These are phyloP conservation scores for Castanospermum australe DNA, from an alignment of 306 rosid genomes.

Conservation along the genomic window DNA sequence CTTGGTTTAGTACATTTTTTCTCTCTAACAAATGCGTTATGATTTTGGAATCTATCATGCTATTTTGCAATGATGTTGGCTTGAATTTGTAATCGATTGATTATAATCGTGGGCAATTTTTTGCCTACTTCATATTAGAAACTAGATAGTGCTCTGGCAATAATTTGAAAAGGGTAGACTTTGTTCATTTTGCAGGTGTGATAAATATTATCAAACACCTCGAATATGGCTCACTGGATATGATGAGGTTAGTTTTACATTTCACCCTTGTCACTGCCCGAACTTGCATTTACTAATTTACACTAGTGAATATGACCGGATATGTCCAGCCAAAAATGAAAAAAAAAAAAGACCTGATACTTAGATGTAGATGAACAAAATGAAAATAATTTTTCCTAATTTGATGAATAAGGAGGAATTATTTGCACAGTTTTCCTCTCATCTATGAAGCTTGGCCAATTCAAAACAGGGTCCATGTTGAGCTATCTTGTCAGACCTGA, in stretches of 20 bases:
- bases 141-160: not conserved
- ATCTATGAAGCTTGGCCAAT: too few species aligned
- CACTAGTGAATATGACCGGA: not conserved
- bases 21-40: not conserved
- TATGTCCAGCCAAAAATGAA: not conserved
- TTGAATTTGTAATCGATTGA: too few species aligned
- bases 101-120: too few species aligned
- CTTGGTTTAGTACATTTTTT: too few species aligned
- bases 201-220: slow-evolving; percentile 78
- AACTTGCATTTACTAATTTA: not conserved
- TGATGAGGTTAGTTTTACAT: slow-evolving; percentile 53
- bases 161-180: not conserved
- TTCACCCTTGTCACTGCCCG: not conserved
- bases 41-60: not conserved
- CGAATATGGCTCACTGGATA: slow-evolving; percentile 81
- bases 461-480: too few species aligned
- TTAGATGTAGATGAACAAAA: not conserved
- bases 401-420: not conserved
- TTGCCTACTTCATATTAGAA: not conserved
- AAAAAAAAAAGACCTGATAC: not conserved
- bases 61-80: not conserved
- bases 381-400: not conserved
- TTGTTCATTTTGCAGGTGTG: slow-evolving; percentile 47
- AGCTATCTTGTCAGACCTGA: too few species aligned
- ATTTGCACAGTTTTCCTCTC: not conserved